Percentiles rank a stretch among this genome's conserved stretches.
Evolutionary conservation across 2,329 filamentous ascomycete species (phyloP).

Genomic region (Mollisia scopiformis): DNA sequence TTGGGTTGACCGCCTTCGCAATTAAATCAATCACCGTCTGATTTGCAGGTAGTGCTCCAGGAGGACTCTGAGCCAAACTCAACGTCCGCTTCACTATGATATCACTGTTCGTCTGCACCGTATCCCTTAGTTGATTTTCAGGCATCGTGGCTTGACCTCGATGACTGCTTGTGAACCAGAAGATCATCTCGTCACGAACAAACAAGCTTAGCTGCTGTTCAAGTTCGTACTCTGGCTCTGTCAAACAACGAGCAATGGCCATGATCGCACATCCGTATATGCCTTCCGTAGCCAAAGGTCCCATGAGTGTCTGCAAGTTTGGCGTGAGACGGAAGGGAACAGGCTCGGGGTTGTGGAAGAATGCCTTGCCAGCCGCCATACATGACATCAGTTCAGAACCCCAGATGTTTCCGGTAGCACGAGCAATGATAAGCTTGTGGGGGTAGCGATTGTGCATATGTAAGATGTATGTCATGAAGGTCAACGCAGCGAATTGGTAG

Average conservation of each 20-base stretch:
- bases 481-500: conserved; percentile 91
- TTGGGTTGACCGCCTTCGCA: conserved; percentile 88
- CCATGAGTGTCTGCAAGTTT: conserved; percentile 95
- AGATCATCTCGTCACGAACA: conserved; percentile 96
- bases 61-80: conserved; percentile 72
- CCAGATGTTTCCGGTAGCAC: conserved; percentile 91
- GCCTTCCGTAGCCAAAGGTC: conserved; percentile 91
- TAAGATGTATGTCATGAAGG: conserved; percentile 98
- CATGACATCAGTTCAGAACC: conserved; percentile 90
- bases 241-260: conserved; percentile 93
- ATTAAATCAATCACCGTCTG: conserved; percentile 97
- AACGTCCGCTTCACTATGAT: conserved; percentile 89
- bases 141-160: conserved; percentile 56
- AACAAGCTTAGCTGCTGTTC: conserved; percentile 94
- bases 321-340: conserved; percentile 97
- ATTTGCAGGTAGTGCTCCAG: conserved; percentile 86
- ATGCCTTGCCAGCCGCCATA: conserved; percentile 81
- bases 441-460: conserved; percentile 97
- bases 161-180: conserved; percentile 87
- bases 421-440: conserved; percentile 91
- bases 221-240: conserved; percentile 86
- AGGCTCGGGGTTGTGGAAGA: conserved; percentile 93
- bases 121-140: conserved; percentile 68
- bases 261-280: conserved; percentile 96
- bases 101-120: conserved; percentile 84